Percentiles rank a stretch among this genome's conserved stretches.
phyloP scores from a whole-genome alignment of 495 filamentous ascomycete species.

The Penicillium angulare region DNA sequence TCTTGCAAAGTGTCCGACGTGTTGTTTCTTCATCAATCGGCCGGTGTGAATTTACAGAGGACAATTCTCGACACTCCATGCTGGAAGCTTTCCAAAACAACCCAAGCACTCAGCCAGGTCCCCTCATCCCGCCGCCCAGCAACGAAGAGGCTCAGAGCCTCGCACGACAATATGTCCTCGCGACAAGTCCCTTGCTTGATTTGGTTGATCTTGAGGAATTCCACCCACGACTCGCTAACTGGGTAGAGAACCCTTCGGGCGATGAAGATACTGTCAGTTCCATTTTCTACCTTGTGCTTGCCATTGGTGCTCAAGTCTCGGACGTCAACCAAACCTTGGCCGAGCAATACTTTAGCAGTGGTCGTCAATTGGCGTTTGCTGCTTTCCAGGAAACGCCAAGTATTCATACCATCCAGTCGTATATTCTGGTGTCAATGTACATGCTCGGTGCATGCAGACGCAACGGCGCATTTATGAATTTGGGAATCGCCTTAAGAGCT shows the following conservation, averaged over 20 bases:
- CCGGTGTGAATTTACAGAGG: slow-evolving; percentile 63
- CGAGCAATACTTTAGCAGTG: slow-evolving; percentile 55
- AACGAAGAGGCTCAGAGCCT: slow-evolving; percentile 38
- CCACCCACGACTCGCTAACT: slow-evolving; percentile 36
- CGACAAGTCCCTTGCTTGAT: slow-evolving; percentile 41
- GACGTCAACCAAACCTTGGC: slow-evolving; percentile 42
- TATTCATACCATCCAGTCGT: slow-evolving; percentile 56
- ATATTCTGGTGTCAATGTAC: slow-evolving; percentile 58
- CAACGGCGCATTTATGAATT: slow-evolving; percentile 57
- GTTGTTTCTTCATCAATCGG: slow-evolving; percentile 68
- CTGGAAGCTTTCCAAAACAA: slow-evolving; percentile 55
- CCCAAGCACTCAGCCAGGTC: slow-evolving; percentile 28
- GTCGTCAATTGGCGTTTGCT: slow-evolving; percentile 53
- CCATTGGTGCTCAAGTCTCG: slow-evolving; percentile 58
- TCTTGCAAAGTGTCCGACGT: slow-evolving; percentile 68
- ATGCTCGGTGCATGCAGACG: slow-evolving; percentile 61
- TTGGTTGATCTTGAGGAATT: slow-evolving; percentile 38
- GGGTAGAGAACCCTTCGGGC: slow-evolving; percentile 41
- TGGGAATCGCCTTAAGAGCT: slow-evolving; percentile 54
- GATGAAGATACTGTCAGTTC: slow-evolving; percentile 49
- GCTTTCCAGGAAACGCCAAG: slow-evolving; percentile 56
- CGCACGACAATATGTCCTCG: slow-evolving; percentile 40
- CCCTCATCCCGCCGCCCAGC: slow-evolving; percentile 28
- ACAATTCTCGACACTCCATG: slow-evolving; percentile 67
- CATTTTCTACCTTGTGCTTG: slow-evolving; percentile 58